Evolutionary conservation across 805 yeast species (phyloP).

Genomic region (Danielia oregonensis): DNA sequence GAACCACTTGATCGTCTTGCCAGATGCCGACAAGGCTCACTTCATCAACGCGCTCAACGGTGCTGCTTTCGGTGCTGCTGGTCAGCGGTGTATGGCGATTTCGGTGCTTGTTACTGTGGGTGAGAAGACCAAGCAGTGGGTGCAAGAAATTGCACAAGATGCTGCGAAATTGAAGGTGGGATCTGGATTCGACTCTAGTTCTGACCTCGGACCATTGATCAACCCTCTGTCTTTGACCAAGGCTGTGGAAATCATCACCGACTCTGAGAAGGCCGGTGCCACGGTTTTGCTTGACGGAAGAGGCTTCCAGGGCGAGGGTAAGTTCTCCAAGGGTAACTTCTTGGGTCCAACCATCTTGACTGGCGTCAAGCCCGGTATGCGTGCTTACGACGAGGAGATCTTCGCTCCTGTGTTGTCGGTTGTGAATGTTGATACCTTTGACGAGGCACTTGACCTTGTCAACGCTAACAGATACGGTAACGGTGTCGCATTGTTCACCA

Average conservation of each 20-base stretch:
- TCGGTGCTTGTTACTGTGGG: conserved; percentile 74
- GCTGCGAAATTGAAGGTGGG: conserved; percentile 57
- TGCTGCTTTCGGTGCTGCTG: conserved; percentile 82
- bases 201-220: conserved; percentile 73
- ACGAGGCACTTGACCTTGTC: conserved; percentile 63
- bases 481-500: conserved; percentile 68
- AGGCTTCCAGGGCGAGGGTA: conserved; percentile 33
- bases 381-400: conserved; percentile 69
- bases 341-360: conserved; percentile 67
- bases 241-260: conserved; percentile 53
- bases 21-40: conserved; percentile 65
- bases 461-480: conserved; percentile 62
- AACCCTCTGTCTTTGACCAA: conserved; percentile 54
- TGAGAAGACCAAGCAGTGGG: conserved; percentile 53
- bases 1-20: conserved; percentile 69
- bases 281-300: conserved; percentile 63
- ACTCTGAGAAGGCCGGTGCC: conserved; percentile 60
- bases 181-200: conserved; percentile 60
- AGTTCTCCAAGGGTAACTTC: conserved; percentile 56
- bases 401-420: conserved; percentile 74
- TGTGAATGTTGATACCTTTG: conserved; percentile 58
- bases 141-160: conserved; percentile 52
- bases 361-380: conserved; percentile 62
- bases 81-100: conserved; percentile 80
- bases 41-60: conserved; percentile 65